A percentile compares a stretch with the other conserved stretches of the same genome.
These are phyloP conservation scores for Solanum habrochaites DNA, from an alignment of 257 asterid species.

Conservation along the genomic window DNA sequence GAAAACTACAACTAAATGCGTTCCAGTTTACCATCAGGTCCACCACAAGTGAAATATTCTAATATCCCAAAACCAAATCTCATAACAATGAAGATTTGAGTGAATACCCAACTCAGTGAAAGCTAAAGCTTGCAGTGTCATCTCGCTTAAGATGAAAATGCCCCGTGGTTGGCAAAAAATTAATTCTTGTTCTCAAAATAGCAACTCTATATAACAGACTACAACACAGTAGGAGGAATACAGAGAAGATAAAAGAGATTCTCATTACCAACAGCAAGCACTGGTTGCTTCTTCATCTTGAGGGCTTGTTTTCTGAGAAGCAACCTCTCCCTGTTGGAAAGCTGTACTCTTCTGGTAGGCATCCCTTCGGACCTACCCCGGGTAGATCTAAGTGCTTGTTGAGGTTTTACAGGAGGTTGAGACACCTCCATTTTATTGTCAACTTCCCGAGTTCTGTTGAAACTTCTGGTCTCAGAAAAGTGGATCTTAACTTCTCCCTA, in stretches of 20 bases:
- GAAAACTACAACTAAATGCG: neutral
- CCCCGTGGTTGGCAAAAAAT: neutral
- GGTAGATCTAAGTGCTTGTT: constrained; percentile 13
- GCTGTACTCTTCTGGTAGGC: constrained; percentile 31
- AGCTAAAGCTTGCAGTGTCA: neutral
- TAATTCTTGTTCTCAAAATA: neutral
- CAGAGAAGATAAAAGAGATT: neutral
- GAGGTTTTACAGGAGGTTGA: constrained; percentile 12
- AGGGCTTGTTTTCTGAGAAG: constrained; percentile 81
- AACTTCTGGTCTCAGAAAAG: constrained; percentile 11
- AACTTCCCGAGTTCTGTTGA: constrained; percentile 3
- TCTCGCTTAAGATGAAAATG: neutral
- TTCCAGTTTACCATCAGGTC: neutral
- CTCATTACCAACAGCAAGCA: constrained; percentile 72
- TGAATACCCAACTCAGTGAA: neutral
- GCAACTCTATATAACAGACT: neutral
- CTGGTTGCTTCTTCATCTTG: constrained; percentile 45
- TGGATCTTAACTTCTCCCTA: constrained; percentile 22
- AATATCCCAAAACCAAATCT: neutral
- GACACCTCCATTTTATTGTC: constrained; percentile 5
- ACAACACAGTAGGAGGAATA: neutral
- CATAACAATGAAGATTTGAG: neutral
- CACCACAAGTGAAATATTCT: neutral
- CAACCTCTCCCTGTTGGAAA: constrained; percentile 88
- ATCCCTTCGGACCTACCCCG: constrained; percentile 9